Base-by-base conservation (phyloP, 2,329 filamentous ascomycete genomes). In the Sclerotinia subarctica region DNA sequence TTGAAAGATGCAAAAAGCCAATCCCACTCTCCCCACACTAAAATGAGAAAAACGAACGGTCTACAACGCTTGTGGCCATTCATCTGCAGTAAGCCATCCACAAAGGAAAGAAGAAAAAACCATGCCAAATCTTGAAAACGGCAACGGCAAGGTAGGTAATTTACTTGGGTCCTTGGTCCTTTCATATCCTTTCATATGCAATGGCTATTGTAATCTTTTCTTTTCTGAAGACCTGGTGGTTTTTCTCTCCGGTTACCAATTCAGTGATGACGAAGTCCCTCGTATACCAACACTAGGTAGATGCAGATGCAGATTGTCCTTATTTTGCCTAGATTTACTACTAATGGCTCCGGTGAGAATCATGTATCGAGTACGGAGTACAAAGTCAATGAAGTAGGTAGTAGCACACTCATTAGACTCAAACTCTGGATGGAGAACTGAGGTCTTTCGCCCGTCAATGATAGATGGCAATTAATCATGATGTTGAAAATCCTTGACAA, bases 1-100 rank as follows among this genome's bases (percentile, higher is more conserved):
- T n/a, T 65, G 13, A 13, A 29, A 42, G 21, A 53, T 59, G 32
- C 5, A 11, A 51, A 38, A 44, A 32, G 54, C 51, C 21, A 67
- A 67, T 60, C 64, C 47, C 56, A 62, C 64, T 53, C 44, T 67
- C 64, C 56, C 64, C 64, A 62, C 64, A 56, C 64, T 67, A 67
- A 59, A 65, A 32, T 58, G 24, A 26, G 52, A 32, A 35, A 51
- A 38, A 58, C 54, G 64, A 62, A 67, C 44, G 58, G 44, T 51
- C 58, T 51, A 51, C 13, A 35, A 56, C 64, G 54, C 54, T 66
- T 66, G 54, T 66, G 54, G 64, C 19, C 46, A 52, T 52, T 38
- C 54, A 67, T 38, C 46, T 66, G 64, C 64, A 66, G 32, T 66
- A 35, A 52, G 44, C 46, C 56, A 62, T 67, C 46, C 58, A 60